Evolutionary conservation across 306 rosid genomes (phyloP).

Genomic region (Pterocarpus macrocarpus): DNA sequence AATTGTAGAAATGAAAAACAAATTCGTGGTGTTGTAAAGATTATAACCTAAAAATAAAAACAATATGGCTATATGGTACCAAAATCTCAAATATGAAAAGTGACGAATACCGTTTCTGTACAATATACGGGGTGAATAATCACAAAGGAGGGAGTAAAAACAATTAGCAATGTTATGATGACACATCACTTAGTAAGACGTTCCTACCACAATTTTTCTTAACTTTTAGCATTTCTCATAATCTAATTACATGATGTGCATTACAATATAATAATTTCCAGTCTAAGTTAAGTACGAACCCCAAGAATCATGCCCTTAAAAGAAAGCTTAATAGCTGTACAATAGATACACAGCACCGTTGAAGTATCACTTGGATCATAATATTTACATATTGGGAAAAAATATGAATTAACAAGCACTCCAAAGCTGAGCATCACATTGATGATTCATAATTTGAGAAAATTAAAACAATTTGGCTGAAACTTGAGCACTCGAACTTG

Average conservation of each 20-base stretch:
- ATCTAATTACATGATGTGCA: background rate
- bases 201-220: no score
- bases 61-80: no score
- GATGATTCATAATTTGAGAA: slow-evolving; percentile 19
- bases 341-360: slow-evolving; percentile 35
- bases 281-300: slow-evolving; percentile 32
- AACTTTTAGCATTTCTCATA: background rate
- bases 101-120: no score
- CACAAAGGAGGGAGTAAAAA: no score
- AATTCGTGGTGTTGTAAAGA: no score
- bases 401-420: slow-evolving; percentile 6
- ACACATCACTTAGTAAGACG: no score
- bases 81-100: no score
- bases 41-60: no score
- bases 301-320: slow-evolving; percentile 1
- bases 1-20: no score
- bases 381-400: slow-evolving; percentile 25
- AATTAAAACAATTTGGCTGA: slow-evolving; percentile 11
- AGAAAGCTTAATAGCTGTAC: background rate
- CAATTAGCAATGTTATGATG: no score
- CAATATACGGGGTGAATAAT: no score
- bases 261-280: background rate
- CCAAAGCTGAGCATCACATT: slow-evolving; percentile 14
- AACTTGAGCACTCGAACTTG: slow-evolving; percentile 44
- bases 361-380: slow-evolving; percentile 30